Base-by-base conservation (phyloP, 2,329 filamentous ascomycete species). In the Ophiostoma pallidulum region DNA sequence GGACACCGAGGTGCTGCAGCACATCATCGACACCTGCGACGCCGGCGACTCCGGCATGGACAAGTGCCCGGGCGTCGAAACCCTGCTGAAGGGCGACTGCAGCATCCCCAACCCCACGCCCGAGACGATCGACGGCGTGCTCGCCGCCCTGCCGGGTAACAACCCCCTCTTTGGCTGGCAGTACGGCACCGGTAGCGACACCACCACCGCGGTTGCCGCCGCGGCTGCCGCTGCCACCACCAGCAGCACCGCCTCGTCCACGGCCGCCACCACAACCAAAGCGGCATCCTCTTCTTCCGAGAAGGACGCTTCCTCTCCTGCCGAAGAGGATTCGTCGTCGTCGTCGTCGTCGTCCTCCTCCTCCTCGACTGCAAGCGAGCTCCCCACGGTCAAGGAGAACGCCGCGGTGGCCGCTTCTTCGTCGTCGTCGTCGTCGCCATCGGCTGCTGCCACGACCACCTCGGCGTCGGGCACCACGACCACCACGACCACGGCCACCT, bases 21-120 rank as follows among this genome's bases (percentile, higher is more conserved):
- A 74, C 51, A 82, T 84, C 54, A 79, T 86, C 55, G 71, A 84
- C 59, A 75, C 69, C 43, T 87, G 85, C 68, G 68, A 80, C 56
- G 75, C 74, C 39, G 74, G 77, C 41, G 73, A 73, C 49, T 54
- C 59, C 7, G 77, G 77, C 42, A 80, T 86, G 67, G 74, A 82
- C 53, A 68, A 73, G 53, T 87, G 82, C 66, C 70, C 73, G 5
- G 70, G 72, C 37, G 70, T 84, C 49, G 68, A 68, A 48, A 69
- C 71, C 45, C 74, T 74, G 36, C 55, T 75, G 39, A 61, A 59
- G 36, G 64, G 61, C 22, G 62, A 69, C 49, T 82, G 78, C 68
- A 71, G 66, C 50, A 74, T 77, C 41, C 48, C 59, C 29, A 68
- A 71, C 24, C 66, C 68, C 3, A 58, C 75, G 29, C 59, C 73